Evolutionary conservation across 73 alveolate genomes (phyloP).

Genomic region (Symbiodinium natans): DNA sequence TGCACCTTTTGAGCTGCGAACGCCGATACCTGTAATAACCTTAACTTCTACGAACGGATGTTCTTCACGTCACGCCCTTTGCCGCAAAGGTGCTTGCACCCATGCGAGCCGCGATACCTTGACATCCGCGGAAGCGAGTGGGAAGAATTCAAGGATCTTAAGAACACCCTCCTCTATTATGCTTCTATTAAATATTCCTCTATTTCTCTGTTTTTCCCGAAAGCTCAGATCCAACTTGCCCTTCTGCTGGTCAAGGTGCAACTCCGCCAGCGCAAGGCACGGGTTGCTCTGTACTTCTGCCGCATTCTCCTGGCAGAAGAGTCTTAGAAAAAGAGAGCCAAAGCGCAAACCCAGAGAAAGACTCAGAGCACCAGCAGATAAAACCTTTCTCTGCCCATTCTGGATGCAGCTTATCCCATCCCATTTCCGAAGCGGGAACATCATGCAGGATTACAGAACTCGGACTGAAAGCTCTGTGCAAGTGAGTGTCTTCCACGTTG

Average conservation of each 20-base stretch:
- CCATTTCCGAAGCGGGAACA: no score
- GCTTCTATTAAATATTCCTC: not conserved
- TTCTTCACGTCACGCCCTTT: no score
- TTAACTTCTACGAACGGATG: no score
- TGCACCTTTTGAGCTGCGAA: no score
- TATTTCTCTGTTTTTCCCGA: no score
- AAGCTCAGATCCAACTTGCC: no score
- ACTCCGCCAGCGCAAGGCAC: constrained; percentile 44
- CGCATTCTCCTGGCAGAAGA: not conserved
- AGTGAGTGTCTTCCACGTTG: constrained; percentile 34
- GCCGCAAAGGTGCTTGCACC: constrained; percentile 32
- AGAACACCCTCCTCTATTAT: not conserved
- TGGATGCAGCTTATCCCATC: no score
- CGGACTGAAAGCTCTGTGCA: no score
- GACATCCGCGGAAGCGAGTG: not conserved
- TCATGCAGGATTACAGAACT: no score
- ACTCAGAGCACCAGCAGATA: not conserved
- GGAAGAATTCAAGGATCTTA: not conserved
- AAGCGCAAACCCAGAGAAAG: not conserved
- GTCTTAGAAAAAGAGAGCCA: not conserved
- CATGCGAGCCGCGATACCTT: constrained; percentile 73
- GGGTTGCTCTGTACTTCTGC: constrained; percentile 42
- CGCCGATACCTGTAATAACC: no score
- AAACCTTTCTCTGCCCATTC: not conserved
- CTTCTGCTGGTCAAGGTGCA: not conserved